These are phyloP conservation scores for Trichoderma asperelloides DNA, from an alignment of 495 filamentous ascomycete species.

Conservation along the genomic window DNA sequence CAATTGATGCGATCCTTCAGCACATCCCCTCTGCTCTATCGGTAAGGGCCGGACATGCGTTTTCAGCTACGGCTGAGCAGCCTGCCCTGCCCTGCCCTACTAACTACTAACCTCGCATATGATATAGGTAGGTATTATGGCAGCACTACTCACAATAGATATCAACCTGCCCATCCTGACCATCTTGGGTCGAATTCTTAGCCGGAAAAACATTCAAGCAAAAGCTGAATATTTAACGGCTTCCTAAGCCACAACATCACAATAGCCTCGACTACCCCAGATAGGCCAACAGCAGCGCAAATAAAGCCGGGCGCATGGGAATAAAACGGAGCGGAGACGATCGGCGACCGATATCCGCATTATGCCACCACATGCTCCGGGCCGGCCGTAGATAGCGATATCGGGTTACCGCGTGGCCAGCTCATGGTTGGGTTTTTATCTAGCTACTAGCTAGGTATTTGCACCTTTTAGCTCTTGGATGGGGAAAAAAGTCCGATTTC, in stretches of 20 bases:
- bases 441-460: neutral
- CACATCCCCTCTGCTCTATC: neutral
- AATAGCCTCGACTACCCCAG: neutral
- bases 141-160: neutral
- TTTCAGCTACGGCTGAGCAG: neutral
- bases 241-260: neutral
- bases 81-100: neutral
- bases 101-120: neutral
- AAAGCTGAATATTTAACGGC: neutral
- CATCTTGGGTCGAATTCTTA: neutral
- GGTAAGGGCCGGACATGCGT: neutral
- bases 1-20: neutral
- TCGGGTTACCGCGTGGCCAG: neutral
- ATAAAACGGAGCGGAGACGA: neutral
- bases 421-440: neutral
- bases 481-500: neutral
- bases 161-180: neutral
- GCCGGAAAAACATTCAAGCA: neutral
- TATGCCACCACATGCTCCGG: neutral
- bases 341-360: neutral
- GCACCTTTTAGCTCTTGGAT: neutral
- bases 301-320: neutral
- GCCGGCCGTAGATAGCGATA: constrained; percentile 1
- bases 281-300: neutral
- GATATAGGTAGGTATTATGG: neutral